Evolutionary conservation across 1,284 basidiomycete species (phyloP).

Genomic region (Ganoderma leucocontextum): DNA sequence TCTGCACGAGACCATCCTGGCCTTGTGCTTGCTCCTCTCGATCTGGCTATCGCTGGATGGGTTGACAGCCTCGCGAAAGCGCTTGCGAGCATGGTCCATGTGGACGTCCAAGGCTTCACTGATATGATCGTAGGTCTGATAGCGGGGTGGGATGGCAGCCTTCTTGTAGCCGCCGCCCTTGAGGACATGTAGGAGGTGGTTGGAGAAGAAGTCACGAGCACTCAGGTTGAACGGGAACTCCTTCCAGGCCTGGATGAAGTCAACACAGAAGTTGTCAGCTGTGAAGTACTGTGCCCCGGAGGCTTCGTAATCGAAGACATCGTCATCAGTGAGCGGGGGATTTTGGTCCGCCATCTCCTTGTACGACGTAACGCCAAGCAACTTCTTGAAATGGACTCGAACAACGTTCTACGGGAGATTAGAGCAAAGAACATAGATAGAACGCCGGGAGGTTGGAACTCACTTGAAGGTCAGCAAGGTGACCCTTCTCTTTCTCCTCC

Average conservation of each 20-base stretch:
- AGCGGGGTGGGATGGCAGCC: neutral
- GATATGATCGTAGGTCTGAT: neutral
- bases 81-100: neutral
- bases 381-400: neutral
- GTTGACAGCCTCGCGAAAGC: neutral
- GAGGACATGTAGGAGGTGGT: neutral
- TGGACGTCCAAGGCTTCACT: neutral
- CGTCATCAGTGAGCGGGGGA: neutral
- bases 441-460: too few relatives aligned
- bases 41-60: neutral
- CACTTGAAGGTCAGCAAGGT: neutral
- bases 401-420: neutral
- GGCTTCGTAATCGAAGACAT: neutral
- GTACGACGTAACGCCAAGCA: neutral
- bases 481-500: conserved; percentile 1
- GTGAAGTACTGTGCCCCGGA: neutral
- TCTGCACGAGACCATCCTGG: neutral
- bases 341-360: neutral
- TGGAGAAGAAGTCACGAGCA: neutral
- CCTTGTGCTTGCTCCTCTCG: neutral
- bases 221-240: neutral
- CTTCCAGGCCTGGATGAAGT: neutral
- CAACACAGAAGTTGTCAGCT: neutral
- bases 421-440: too few relatives aligned
- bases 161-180: neutral